phyloP scores from a whole-genome alignment of 306 rosid species.

The Urtica urens region DNA sequence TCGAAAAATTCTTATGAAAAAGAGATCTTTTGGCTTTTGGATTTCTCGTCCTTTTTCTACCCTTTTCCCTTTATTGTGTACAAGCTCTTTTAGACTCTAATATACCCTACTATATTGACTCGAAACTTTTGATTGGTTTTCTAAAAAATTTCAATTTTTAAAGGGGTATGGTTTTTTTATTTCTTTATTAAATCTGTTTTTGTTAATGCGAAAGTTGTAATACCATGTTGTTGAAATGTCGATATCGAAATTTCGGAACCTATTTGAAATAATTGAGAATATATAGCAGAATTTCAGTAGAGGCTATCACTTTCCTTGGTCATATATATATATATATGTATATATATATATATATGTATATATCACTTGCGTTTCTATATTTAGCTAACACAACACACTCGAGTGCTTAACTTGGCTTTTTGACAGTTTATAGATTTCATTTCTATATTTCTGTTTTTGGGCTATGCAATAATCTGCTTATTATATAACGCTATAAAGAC shows the following conservation, averaged over 20 bases:
- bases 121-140: conserved; percentile 26
- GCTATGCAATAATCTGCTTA: too few relatives aligned
- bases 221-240: conserved; percentile 11
- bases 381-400: conserved; percentile 7
- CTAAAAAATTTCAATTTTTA: conserved; percentile 26
- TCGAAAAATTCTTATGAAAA: too few relatives aligned
- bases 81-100: conserved; percentile 29
- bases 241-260: conserved; percentile 3
- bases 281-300: conserved; percentile 19
- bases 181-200: too few relatives aligned
- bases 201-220: conserved; percentile 7
- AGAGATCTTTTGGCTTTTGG: conserved; percentile 47
- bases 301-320: conserved; percentile 5
- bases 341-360: too few relatives aligned
- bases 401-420: neutral
- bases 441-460: neutral
- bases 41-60: too few relatives aligned
- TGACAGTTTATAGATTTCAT: neutral
- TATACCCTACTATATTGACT: conserved; percentile 49
- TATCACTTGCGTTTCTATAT: conserved; percentile 23
- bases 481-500: neutral
- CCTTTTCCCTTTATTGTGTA: conserved; percentile 61
- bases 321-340: too few relatives aligned
- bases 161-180: conserved; percentile 18
- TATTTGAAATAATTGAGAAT: neutral